phyloP scores from a whole-genome alignment of 768 basidiomycete genomes.

The Auriscalpium vulgare region DNA sequence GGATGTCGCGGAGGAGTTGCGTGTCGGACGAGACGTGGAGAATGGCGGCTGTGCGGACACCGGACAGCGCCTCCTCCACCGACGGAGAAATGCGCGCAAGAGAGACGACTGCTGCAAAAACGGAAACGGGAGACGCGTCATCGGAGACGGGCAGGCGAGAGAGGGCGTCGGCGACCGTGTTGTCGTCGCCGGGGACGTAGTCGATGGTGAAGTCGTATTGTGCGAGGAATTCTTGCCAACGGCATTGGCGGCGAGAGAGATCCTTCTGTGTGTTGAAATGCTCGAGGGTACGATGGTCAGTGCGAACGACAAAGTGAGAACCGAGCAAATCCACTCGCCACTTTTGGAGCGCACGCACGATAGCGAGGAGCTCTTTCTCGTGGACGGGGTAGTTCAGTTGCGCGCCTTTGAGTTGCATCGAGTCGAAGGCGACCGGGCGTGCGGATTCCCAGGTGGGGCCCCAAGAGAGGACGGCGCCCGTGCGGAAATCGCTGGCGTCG shows the following conservation, averaged over 20 bases:
- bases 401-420: constrained; percentile 21
- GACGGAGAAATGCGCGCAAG: background rate
- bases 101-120: too few relatives aligned
- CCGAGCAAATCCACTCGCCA: constrained; percentile 19
- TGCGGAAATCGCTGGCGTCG: constrained; percentile 24
- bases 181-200: constrained; percentile 12
- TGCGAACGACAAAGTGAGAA: constrained; percentile 20
- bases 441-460: constrained; percentile 20
- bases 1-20: background rate
- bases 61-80: background rate
- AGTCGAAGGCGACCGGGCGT: constrained; percentile 27
- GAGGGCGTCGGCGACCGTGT: constrained; percentile 13
- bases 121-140: background rate
- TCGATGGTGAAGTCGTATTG: constrained; percentile 11
- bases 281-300: constrained; percentile 31
- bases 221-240: constrained; percentile 12
- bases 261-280: background rate
- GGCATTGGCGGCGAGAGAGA: constrained; percentile 7
- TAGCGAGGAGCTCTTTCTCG: constrained; percentile 30
- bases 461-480: constrained; percentile 15
- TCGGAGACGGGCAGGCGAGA: constrained; percentile 3
- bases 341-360: constrained; percentile 23
- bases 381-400: constrained; percentile 31
- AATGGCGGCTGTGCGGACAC: background rate
- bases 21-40: constrained; percentile 13